Base-by-base conservation (phyloP, 2,329 filamentous ascomycete species). In the Aspergillus sp. region DNA sequence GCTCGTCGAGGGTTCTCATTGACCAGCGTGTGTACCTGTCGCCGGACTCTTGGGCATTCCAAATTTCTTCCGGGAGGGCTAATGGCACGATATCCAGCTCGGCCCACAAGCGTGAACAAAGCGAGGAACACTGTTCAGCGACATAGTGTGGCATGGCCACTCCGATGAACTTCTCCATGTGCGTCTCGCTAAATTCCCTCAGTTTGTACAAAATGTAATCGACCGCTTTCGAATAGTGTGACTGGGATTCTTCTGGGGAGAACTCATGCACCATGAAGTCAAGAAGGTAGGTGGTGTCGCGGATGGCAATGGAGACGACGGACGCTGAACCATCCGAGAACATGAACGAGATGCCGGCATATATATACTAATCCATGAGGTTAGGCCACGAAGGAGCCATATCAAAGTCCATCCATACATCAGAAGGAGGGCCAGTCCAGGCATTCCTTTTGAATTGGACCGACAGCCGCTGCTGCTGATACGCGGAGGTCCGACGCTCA, bases 31-130 rank as follows among this genome's bases (percentile, higher is more conserved):
- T 53, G 28, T 62, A 40, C 32, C 7, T 39, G 37, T 26, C 41
- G 38, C 7, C 34, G 7, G 29, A 28, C 7, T 40, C 38, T 4
- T 36, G 12, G n/a, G n/a, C n/a, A n/a, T 22, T 32, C 16, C 45
- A 35, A n/a, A 32, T 43, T 10, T 41, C 40, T 24, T 53, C 60
- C 3, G 61, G 64, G 40, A 86, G 67, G 3, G 81, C 71, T 25
- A 89, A 67, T 1, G 82, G 80, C 2, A 89, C 73, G 35, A 88
- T 75, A 51, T 91, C 84, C 22, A 88, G 63, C 40, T 86, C 78
- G 2, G 75, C 61, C 84, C 84, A 91, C 3, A 91, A 67, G 20
- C 75, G 74, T 0, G 81, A 76, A 44, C 78, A 80, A 1, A 88
- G 67, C 4, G 61, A 61, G 1, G 82, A 81, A 47, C 75, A 80